Percentiles rank a stretch among this genome's conserved stretches.
These are phyloP conservation scores for Daedaleopsis sinensis DNA, from an alignment of 768 basidiomycete species.

Conservation along the genomic window DNA sequence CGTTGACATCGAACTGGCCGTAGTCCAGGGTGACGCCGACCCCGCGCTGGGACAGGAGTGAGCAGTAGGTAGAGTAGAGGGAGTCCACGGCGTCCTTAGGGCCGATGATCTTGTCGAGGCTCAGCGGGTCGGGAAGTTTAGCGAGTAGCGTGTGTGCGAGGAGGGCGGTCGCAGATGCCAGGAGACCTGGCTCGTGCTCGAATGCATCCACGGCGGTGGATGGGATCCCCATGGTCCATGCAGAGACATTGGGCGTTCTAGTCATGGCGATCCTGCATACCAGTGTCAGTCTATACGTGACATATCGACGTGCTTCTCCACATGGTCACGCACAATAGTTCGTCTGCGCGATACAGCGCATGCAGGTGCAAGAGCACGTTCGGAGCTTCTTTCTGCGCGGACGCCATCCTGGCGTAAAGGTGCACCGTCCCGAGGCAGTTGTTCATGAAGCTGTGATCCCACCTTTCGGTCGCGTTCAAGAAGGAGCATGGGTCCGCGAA, in stretches of 20 bases:
- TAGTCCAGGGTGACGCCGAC: background rate
- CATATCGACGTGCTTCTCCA: background rate
- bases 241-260: background rate
- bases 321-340: background rate
- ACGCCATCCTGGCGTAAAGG: background rate
- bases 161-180: background rate
- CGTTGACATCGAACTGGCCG: background rate
- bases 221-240: background rate
- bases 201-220: background rate
- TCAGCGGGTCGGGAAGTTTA: background rate
- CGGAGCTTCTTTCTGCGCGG: background rate
- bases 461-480: background rate
- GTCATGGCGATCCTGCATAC: background rate
- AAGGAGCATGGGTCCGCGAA: background rate
- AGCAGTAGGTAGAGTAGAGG: slow-evolving; percentile 13
- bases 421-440: slow-evolving; percentile 1
- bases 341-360: background rate
- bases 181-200: background rate
- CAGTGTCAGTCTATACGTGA: background rate
- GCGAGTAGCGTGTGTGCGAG: background rate
- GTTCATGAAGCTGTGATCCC: slow-evolving; percentile 9
- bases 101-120: slow-evolving; percentile 1
- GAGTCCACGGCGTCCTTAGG: slow-evolving; percentile 4
- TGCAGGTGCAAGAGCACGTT: background rate
- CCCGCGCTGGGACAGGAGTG: background rate